These are phyloP conservation scores for Trichosporon faecale DNA, from an alignment of 1,284 basidiomycete species.

Conservation along the genomic window DNA sequence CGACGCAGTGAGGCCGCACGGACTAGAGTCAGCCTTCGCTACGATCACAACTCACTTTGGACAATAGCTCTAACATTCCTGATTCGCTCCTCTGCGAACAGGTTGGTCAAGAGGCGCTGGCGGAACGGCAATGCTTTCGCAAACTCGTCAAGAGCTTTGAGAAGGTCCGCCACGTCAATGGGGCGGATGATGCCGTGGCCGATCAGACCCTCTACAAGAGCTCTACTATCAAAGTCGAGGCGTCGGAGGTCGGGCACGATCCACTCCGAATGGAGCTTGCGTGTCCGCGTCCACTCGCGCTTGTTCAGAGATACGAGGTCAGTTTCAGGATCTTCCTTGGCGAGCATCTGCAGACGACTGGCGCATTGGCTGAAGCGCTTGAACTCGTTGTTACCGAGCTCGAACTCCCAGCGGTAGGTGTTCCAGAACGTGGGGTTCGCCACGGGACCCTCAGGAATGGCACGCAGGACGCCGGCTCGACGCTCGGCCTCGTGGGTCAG, in stretches of 20 bases:
- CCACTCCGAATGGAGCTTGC: conserved; percentile 13
- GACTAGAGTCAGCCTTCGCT: not conserved
- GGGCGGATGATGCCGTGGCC: conserved; percentile 43
- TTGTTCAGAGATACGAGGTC: conserved; percentile 28
- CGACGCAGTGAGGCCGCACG: conserved; percentile 11
- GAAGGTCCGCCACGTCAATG: conserved; percentile 29
- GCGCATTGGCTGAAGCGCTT: conserved; percentile 26
- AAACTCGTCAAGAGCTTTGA: conserved; percentile 26
- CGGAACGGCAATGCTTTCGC: conserved; percentile 29
- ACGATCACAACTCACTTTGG: conserved; percentile 22
- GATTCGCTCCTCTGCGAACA: conserved; percentile 47
- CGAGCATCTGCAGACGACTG: conserved; percentile 26
- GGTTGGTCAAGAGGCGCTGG: conserved; percentile 41
- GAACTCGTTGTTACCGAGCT: conserved; percentile 22
- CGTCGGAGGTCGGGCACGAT: conserved; percentile 28
- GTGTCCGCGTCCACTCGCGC: not conserved
- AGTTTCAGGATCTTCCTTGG: conserved; percentile 35
- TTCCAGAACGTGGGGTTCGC: conserved; percentile 46
- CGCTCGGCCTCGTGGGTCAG: conserved; percentile 33
- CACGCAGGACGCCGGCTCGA: conserved; percentile 34
- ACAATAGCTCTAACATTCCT: conserved; percentile 32
- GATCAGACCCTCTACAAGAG: conserved; percentile 49
- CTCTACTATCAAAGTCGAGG: conserved; percentile 37
- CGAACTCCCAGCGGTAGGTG: conserved; percentile 41
- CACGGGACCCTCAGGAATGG: conserved; percentile 39